Evolutionary conservation across 352 stramenopile genomes (phyloP).

Genomic region (Aphanomyces astaci): DNA sequence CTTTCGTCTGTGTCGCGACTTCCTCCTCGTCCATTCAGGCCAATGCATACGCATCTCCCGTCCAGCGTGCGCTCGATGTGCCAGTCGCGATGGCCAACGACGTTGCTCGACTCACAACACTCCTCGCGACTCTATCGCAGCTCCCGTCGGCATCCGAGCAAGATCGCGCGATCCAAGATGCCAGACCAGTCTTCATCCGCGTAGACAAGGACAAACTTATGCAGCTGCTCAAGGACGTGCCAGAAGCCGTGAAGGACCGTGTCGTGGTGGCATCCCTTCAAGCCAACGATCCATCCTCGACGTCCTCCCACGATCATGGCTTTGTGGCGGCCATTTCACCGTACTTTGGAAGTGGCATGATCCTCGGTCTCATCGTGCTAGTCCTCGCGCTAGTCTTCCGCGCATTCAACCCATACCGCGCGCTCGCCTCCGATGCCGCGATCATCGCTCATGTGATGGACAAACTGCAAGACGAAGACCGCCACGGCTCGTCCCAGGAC

Average conservation of each 20-base stretch:
- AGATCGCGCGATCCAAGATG: not conserved
- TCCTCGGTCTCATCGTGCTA: not conserved
- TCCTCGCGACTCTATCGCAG: not conserved
- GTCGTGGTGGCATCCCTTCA: not conserved
- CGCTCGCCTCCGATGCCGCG: not conserved
- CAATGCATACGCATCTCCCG: not conserved
- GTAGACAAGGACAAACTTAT: slow-evolving; percentile 1
- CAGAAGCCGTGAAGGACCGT: not conserved
- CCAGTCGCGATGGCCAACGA: not conserved
- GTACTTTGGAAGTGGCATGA: not conserved
- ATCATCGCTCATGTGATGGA: slow-evolving; percentile 6
- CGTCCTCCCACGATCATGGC: not conserved
- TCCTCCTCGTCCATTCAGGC: not conserved
- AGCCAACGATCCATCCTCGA: not conserved
- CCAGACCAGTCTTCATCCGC: not conserved
- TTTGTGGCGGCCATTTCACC: not conserved
- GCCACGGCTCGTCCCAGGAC: not conserved
- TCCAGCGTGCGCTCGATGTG: not conserved
- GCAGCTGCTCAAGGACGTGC: not conserved
- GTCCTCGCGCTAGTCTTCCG: not conserved
- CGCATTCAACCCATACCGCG: not conserved
- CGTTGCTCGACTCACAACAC: not conserved
- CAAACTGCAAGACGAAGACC: slow-evolving; percentile 1
- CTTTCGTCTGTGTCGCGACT: not conserved
- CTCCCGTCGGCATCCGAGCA: not conserved